Base-by-base conservation (phyloP, 257 asterid species). In the Solanum virginianum region DNA sequence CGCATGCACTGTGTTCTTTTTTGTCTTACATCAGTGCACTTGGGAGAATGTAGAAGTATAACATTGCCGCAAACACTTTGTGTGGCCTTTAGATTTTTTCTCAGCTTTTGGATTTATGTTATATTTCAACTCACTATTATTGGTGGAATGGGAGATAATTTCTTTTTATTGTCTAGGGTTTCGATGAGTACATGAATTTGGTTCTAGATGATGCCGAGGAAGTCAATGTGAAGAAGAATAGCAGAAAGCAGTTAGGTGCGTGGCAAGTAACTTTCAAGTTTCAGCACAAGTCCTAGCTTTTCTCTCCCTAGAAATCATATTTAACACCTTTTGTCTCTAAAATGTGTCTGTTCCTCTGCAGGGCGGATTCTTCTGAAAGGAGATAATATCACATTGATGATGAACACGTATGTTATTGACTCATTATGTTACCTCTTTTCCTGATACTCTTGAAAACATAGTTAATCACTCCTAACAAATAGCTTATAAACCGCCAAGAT, bases 161-260 rank as follows among this genome's bases (percentile, higher is more conserved):
- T 26, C 10, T 8, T 77, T 75, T 16, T 18, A 14, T 15, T 77
- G 62, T 16, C 11, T 77, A 77, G 65, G 82, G 65, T 29, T 79
- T 79, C 53, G 82, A 79, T 79, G 82, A 79, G 82, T 79, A 79
- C 82, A 79, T 79, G 82, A 53, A 79, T 16, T 53, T 79, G 82
- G 82, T 79, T 79, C 49, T 79, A 16, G 82, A 79, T 26, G 82
- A 79, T 79, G 82, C 65, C 5, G 82, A 79, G 65, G 82, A 79
- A 79, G 82, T 79, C 29, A 79, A 26, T 29, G 49, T 79, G 65
- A 79, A 79, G 82, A 79, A 79, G 82, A 79, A 79, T 26, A 79
- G 65, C 65, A 79, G 65, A 79, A 79, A 79, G 82, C 82, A 51
- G 65, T 26, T 79, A 54, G 82, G 82, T 51, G 82, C 0, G 65